Conservation (phyloP, 257 asterid genomes). For the Cinchona pubescens region DNA sequence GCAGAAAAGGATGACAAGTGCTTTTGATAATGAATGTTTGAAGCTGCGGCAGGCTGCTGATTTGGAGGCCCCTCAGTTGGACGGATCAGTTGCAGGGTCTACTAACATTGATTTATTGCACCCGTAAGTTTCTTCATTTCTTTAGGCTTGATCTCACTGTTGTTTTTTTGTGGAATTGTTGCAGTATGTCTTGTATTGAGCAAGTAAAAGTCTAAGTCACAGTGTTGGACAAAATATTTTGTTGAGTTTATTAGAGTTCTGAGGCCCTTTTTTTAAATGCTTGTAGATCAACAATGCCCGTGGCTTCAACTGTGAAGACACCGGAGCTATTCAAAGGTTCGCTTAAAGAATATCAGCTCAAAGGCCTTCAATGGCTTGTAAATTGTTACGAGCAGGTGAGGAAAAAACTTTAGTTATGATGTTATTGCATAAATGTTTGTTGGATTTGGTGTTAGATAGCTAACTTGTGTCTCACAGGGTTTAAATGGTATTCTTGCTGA, state of each 20-base stretch:
- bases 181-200: not conserved
- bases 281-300: slow-evolving; percentile 94
- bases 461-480: slow-evolving; percentile 46
- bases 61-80: slow-evolving; percentile 56
- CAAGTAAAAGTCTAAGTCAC: not conserved
- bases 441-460: slow-evolving; percentile 17
- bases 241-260: slow-evolving; percentile 12
- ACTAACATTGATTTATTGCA: slow-evolving; percentile 85
- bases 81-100: slow-evolving; percentile 61
- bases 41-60: slow-evolving; percentile 68
- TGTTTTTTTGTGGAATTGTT: not conserved
- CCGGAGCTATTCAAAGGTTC: slow-evolving; percentile 89
- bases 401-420: slow-evolving; percentile 10
- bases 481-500: slow-evolving; percentile 99
- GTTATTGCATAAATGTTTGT: slow-evolving; percentile 6
- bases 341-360: slow-evolving; percentile 90
- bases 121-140: slow-evolving; percentile 58
- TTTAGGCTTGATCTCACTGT: not conserved
- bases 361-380: slow-evolving; percentile 99
- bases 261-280: slow-evolving; percentile 23
- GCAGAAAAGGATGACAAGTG: slow-evolving; percentile 86
- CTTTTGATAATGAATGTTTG: slow-evolving; percentile 77
- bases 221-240: slow-evolving; percentile 5
- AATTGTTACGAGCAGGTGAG: slow-evolving; percentile 96
- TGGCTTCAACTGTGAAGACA: slow-evolving; percentile 81